Base-by-base conservation (phyloP, 2,329 filamentous ascomycete genomes). In the Fusarium sp. region DNA sequence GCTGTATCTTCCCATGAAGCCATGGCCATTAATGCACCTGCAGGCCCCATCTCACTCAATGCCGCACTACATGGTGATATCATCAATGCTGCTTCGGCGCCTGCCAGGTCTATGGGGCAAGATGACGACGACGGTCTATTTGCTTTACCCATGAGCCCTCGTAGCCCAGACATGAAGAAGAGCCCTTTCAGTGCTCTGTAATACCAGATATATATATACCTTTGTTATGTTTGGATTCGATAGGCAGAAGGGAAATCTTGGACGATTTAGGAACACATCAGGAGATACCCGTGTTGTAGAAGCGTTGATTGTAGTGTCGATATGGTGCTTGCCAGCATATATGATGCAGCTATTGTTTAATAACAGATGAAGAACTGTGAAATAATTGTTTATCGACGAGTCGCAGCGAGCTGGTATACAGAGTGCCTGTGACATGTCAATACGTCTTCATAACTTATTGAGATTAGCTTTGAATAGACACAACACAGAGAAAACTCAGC, bases 121-220 rank as follows among this genome's bases (percentile, higher is more conserved):
- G 77, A 79, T 29, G 74, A 69, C 1, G 91, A 94, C 71, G 94
- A 97, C 62, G 94, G 92, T 42, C 84, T 97, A 4, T 98, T 98
- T 77, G 94, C 94, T 1, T 86, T 97, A 55, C 94, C 93, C 3
- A 89, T 97, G 81, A 95, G 92, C 75, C 94, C 94, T 2, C 86
- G 94, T 53, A 94, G 92, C 74, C 94, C 94, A 0, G 94, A 97
- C 72, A 94, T 96, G 84, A 89, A 90, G 56, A 92, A 90, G 73
- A 94, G 92, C 76, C 94, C 94, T 0, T 98, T 97, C 76, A 89
- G 87, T 73, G 81, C 87, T 27, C 68, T 87, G 58, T 76, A 41
- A 71, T 32, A 20, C 29, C 46, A 54, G 37, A 32, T 27, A 41
- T 25, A 37, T 46, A 16, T 46, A 16, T 22, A 24, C 27, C 18